Conservation (phyloP, 257 asterid species). For the Galeopsis tetrahit region DNA sequence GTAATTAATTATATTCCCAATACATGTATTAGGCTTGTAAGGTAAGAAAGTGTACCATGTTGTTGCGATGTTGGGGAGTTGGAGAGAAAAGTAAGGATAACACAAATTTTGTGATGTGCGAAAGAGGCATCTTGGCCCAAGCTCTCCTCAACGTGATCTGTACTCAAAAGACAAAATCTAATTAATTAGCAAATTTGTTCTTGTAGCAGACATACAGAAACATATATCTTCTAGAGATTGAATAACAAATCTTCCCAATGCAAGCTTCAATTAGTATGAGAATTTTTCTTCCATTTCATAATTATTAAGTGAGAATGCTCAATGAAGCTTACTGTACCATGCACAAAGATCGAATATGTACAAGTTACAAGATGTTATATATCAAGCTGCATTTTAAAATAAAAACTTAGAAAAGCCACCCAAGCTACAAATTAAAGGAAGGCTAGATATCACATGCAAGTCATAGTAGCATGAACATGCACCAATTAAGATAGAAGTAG, state of each 20-base stretch:
- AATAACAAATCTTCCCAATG: neutral
- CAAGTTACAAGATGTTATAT: neutral
- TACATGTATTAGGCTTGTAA: slow-evolving; percentile 2
- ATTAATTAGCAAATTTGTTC: neutral
- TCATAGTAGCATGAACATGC: slow-evolving; percentile 2
- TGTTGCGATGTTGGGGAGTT: slow-evolving; percentile 61
- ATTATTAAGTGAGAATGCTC: neutral
- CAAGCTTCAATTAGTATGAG: slow-evolving; percentile 5
- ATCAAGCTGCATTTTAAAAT: neutral
- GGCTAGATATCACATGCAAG: neutral
- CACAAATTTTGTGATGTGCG: slow-evolving; percentile 83
- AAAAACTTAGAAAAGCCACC: neutral
- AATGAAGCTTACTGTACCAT: slow-evolving; percentile 1
- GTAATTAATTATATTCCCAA: slow-evolving; percentile 16
- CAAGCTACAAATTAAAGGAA: neutral
- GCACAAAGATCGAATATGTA: neutral
- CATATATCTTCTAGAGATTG: neutral
- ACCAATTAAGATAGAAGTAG: slow-evolving; percentile 20
- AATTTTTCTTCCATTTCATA: neutral
- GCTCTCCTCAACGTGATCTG: slow-evolving; percentile 86
- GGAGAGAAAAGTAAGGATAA: slow-evolving; percentile 78
- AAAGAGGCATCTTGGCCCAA: slow-evolving; percentile 90
- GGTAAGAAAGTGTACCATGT: slow-evolving; percentile 52
- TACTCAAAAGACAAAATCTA: slow-evolving; percentile 8
- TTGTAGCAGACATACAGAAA: neutral